These are phyloP conservation scores for Cryptococcus floricola DNA, from an alignment of 1,284 basidiomycete genomes.

Conservation along the genomic window DNA sequence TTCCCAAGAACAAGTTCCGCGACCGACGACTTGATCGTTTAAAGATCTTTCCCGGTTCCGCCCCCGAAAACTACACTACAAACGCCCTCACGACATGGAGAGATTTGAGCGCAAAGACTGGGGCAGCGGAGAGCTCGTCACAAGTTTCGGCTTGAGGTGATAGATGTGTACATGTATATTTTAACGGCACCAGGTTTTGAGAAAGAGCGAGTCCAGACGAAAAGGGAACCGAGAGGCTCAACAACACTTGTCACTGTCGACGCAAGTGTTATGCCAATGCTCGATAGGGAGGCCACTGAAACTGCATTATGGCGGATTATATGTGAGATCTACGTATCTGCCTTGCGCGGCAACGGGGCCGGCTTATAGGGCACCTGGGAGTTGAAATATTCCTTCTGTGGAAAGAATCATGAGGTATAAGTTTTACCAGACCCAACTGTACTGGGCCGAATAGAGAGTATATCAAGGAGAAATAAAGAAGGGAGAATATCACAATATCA, in stretches of 20 bases:
- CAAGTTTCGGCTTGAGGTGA: background rate
- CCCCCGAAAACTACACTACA: constrained; percentile 25
- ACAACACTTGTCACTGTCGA: background rate
- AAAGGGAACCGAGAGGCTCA: background rate
- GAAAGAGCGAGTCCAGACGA: no score
- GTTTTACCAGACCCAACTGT: no score
- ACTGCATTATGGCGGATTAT: background rate
- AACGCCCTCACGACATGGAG: constrained; percentile 43
- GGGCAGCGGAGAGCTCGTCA: background rate
- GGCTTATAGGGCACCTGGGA: background rate
- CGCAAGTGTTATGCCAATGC: background rate
- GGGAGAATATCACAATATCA: background rate
- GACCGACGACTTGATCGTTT: constrained; percentile 78
- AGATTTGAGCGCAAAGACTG: constrained; percentile 9
- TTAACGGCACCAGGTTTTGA: no score
- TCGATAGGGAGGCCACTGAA: no score
- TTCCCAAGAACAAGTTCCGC: constrained; percentile 91
- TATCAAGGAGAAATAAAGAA: background rate
- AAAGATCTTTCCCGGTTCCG: constrained; percentile 69
- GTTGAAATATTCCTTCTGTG: background rate
- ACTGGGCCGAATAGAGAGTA: no score
- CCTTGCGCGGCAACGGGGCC: background rate
- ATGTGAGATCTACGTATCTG: background rate
- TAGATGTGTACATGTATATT: background rate
- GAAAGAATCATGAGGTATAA: no score